Evolutionary conservation across 345 rosid genomes (phyloP).

Genomic region (Hibiscus tridactylites): DNA sequence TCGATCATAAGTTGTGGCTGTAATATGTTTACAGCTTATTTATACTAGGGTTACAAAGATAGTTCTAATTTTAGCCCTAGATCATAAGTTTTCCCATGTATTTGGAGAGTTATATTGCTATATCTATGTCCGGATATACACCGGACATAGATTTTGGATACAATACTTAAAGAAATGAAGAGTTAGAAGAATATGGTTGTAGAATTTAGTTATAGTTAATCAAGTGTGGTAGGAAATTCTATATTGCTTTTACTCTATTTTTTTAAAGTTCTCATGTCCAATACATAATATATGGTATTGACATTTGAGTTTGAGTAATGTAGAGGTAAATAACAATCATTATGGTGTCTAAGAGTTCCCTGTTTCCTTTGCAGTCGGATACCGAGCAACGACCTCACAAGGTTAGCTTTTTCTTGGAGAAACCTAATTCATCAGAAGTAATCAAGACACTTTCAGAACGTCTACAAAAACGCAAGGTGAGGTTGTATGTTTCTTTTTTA

Average conservation of each 20-base stretch:
- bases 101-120: background rate
- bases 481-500: conserved; percentile 2
- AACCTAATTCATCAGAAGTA: conserved; percentile 37
- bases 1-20: too few species aligned
- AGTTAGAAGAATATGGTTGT: background rate
- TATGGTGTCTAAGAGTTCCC: background rate
- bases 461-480: conserved; percentile 61
- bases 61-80: too few species aligned
- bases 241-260: background rate
- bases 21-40: too few species aligned
- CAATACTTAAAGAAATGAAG: background rate
- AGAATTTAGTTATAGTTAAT: background rate
- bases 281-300: background rate
- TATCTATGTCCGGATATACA: too few species aligned
- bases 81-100: background rate
- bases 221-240: background rate
- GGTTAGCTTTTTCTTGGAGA: conserved; percentile 69
- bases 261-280: background rate
- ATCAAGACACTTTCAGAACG: conserved; percentile 44
- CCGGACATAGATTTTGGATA: background rate
- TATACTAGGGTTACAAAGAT: too few species aligned
- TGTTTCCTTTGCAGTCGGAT: conserved; percentile 40
- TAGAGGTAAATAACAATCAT: background rate
- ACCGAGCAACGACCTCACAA: conserved; percentile 71
- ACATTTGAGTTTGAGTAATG: background rate